Evolutionary conservation across 2,329 filamentous ascomycete species (phyloP).

Genomic region (Pyrenochaeta sp.): DNA sequence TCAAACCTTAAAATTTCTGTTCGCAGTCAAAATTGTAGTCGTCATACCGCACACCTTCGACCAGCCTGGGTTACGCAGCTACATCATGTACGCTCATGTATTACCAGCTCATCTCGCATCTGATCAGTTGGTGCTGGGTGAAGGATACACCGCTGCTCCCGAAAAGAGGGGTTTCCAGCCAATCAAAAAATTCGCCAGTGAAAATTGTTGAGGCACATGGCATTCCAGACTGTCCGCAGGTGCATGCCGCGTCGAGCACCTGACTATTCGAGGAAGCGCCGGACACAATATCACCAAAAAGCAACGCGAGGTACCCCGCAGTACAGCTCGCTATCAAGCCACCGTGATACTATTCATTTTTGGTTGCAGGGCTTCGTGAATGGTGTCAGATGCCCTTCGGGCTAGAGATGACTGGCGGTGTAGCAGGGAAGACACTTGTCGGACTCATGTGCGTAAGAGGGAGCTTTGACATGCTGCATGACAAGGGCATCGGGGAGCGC

Average conservation of each 20-base stretch:
- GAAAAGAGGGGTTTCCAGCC: conserved; percentile 36
- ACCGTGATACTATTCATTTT: conserved; percentile 3
- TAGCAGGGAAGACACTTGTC: conserved; percentile 22
- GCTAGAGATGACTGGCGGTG: conserved; percentile 23
- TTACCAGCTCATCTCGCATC: conserved; percentile 41
- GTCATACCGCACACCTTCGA: not conserved
- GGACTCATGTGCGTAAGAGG: conserved; percentile 26
- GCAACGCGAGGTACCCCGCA: conserved; percentile 22
- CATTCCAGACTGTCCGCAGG: conserved; percentile 29
- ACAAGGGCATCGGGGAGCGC: conserved; percentile 24
- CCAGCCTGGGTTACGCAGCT: conserved; percentile 8
- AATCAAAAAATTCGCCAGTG: conserved; percentile 34
- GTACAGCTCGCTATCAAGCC: conserved; percentile 10
- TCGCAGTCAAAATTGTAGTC: conserved; percentile 3
- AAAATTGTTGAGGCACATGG: conserved; percentile 38
- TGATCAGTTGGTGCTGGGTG: conserved; percentile 23
- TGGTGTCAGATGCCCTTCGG: not conserved
- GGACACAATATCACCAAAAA: conserved; percentile 22
- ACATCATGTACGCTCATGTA: conserved; percentile 28
- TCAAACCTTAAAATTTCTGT: conserved; percentile 2
- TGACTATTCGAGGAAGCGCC: conserved; percentile 34
- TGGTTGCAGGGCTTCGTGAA: conserved; percentile 3
- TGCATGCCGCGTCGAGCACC: conserved; percentile 43
- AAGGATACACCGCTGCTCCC: conserved; percentile 36
- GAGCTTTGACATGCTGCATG: conserved; percentile 25